Evolutionary conservation across 1,284 basidiomycete species (phyloP).

Genomic region (Calocybe gambosa): DNA sequence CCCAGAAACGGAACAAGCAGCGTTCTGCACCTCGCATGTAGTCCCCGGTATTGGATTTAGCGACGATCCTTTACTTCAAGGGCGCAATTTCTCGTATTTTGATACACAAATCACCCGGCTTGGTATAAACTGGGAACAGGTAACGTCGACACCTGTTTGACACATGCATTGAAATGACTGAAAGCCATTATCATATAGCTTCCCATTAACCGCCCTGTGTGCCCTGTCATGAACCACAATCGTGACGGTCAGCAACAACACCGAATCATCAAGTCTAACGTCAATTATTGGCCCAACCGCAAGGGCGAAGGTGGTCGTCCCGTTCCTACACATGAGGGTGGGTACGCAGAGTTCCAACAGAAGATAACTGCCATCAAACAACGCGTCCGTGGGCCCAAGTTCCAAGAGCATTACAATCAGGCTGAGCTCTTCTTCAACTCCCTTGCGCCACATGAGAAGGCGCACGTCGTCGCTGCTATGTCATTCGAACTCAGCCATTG

Average conservation of each 20-base stretch:
- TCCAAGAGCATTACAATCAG: slow-evolving; percentile 66
- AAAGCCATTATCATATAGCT: slow-evolving; percentile 37
- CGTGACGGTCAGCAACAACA: slow-evolving; percentile 61
- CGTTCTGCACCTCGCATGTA: slow-evolving; percentile 78
- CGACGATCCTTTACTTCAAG: slow-evolving; percentile 79
- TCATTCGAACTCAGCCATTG: slow-evolving; percentile 79
- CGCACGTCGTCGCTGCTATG: slow-evolving; percentile 60
- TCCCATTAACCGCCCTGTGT: slow-evolving; percentile 79
- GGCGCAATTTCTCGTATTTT: slow-evolving; percentile 79
- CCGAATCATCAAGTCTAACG: slow-evolving; percentile 51
- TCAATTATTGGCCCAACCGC: slow-evolving; percentile 79
- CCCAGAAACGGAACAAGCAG: slow-evolving; percentile 76
- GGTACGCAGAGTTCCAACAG: slow-evolving; percentile 52
- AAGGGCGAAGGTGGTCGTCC: slow-evolving; percentile 43
- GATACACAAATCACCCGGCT: slow-evolving; percentile 75
- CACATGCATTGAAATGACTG: background rate
- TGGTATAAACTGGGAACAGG: slow-evolving; percentile 69
- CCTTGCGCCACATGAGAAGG: slow-evolving; percentile 56
- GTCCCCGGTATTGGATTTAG: slow-evolving; percentile 81
- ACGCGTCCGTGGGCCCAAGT: slow-evolving; percentile 65
- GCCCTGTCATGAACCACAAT: slow-evolving; percentile 71
- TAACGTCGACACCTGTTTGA: slow-evolving; percentile 19
- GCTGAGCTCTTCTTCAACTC: slow-evolving; percentile 81
- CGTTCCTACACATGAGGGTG: slow-evolving; percentile 44
- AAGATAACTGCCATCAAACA: slow-evolving; percentile 59